phyloP scores from a whole-genome alignment of 805 yeast species.

The Cyberlindnera japonica region DNA sequence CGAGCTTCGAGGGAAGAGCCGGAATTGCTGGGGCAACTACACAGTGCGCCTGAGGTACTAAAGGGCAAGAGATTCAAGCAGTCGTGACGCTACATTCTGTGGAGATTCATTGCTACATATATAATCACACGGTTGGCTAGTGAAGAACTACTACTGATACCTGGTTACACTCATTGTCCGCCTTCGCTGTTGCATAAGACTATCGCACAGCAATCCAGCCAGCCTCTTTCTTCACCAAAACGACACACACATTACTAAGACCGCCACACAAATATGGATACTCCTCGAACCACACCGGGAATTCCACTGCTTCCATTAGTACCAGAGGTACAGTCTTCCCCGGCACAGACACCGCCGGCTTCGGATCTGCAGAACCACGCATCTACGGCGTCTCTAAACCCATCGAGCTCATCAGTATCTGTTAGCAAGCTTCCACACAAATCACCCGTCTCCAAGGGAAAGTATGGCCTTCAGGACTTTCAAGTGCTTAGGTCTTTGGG shows the following conservation, averaged over 20 bases:
- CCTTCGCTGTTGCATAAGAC: no score
- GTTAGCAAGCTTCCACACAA: constrained; percentile 27
- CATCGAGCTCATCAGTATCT: constrained; percentile 9
- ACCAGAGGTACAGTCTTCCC: constrained; percentile 13
- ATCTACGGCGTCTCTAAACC: constrained; percentile 4
- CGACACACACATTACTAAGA: neutral
- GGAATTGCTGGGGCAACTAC: constrained; percentile 7
- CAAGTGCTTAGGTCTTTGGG: constrained; percentile 85
- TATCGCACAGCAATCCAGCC: neutral
- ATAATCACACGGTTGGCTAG: no score
- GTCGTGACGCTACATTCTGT: neutral
- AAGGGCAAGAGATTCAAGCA: neutral
- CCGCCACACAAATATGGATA: constrained; percentile 4
- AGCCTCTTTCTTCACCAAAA: neutral
- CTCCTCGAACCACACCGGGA: constrained; percentile 8
- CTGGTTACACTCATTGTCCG: no score
- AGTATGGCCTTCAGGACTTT: constrained; percentile 77
- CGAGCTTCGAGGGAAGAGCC: neutral
- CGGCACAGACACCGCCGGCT: constrained; percentile 9
- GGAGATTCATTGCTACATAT: neutral
- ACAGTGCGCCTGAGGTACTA: no score
- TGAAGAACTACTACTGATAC: no score
- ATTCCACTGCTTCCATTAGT: constrained; percentile 12
- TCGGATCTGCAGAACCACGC: no score
- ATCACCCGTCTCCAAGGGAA: constrained; percentile 46